Evolutionary conservation across 176 grass and related monocot species (phyloP), one percentile per base, ranked within the genome.

Genomic region (Oryza coarctata): DNA sequence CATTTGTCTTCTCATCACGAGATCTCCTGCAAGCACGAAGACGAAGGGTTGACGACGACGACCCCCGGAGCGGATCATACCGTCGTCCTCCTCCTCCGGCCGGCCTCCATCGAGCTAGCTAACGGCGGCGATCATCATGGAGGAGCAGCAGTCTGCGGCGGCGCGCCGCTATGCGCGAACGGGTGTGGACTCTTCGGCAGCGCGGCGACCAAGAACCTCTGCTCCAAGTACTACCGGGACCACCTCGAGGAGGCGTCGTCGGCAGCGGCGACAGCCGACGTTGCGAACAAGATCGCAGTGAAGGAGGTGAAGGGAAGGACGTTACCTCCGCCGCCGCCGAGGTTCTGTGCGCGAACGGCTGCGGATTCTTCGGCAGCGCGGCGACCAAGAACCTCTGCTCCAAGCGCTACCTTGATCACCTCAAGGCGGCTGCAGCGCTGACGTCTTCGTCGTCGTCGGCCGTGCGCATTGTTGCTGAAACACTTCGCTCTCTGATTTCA

Each of bases 101-200:
- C n/a, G n/a, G n/a, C n/a, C n/a, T n/a, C n/a, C 41, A 13, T 44
- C 41, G n/a, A n/a, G n/a, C n/a, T 5, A 52, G 49, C 49, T 1
- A 7, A 18, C 49, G 49, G 49, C 50, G 50, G 7, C 20, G 6
- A 9, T 8, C 50, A n/a, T n/a, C n/a, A 55, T 55, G 80, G 68
- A 33, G 68, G 69, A 74, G 38, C 10, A n/a, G 26, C 69, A 64
- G 6, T 1, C 50, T 26, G 36, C 65, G 23, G 39, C n/a, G 17
- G 5, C 0, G 55, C 0, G 5, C 7, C 33, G 63, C 57, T 63
- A 49, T 89, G 91, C 68, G 52, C 68, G 20, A 87, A 82, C 81
- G 80, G 66, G 39, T 90, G 77, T 52, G 87, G 87, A 6, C 82
- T 87, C 81, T 93, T 79, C 85, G 87, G 91, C 0, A 87, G 61